These are phyloP conservation scores for Cornus suecica DNA, from an alignment of 148 eudicot species.

Conservation along the genomic window DNA sequence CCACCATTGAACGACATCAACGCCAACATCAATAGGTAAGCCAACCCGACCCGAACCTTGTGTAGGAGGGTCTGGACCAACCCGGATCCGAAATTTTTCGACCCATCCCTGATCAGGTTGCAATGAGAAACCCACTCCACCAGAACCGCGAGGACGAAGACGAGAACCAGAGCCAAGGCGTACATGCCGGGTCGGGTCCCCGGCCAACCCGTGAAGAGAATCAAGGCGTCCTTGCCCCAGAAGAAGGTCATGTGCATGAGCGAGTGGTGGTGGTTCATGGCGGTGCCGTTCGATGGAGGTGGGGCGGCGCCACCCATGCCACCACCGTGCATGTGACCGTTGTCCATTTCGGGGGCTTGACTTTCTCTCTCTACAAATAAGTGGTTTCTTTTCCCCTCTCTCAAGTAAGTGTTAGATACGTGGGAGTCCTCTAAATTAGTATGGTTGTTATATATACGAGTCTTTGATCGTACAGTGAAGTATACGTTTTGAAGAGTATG, in stretches of 20 bases:
- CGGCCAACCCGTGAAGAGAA: constrained; percentile 33
- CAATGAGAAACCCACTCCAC: constrained; percentile 39
- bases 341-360: background rate
- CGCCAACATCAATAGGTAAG: constrained; percentile 51
- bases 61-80: constrained; percentile 24
- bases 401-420: no score
- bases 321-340: constrained; percentile 24
- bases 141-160: constrained; percentile 32
- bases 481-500: no score
- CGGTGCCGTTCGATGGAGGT: background rate
- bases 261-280: background rate
- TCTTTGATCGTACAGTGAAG: no score
- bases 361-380: no score
- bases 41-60: constrained; percentile 29
- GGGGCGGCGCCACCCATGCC: background rate
- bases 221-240: constrained; percentile 24
- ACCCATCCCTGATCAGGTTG: background rate
- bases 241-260: constrained; percentile 27
- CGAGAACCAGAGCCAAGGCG: constrained; percentile 29
- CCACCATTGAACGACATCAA: constrained; percentile 62
- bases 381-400: no score
- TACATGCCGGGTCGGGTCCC: constrained; percentile 28
- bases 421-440: no score
- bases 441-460: no score
- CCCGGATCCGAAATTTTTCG: constrained; percentile 19